Evolutionary conservation across 768 basidiomycete species (phyloP), one percentile per base, ranked within the genome.

Genomic region (Collybia sp.): DNA sequence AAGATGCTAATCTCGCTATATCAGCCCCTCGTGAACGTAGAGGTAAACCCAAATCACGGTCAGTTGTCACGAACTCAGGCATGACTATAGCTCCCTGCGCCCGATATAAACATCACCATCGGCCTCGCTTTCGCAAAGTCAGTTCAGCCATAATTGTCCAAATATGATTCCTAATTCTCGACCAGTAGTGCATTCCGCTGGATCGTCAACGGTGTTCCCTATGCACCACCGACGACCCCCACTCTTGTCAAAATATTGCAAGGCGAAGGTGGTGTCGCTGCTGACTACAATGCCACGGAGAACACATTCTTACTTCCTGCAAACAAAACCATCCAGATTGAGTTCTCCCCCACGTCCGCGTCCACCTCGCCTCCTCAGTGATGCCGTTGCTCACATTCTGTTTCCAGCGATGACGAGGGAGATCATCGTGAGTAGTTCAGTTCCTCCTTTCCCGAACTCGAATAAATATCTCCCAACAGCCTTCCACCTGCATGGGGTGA

Each of bases 171-270:
- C 8, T 5, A 12, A 16, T 17, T 10, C n/a, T 37, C 43, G 53
- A 50, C 40, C 44, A 39, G 54, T 40, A 53, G 55, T 15, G 41
- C 48, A 31, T 49, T 53, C 11, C 32, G 51, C 37, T 66, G 63
- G 63, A 58, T 52, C 19, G 60, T 74, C 50, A 69, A 68, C 56
- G 52, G 54, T 30, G 52, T 63, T 19, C 52, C 58, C 11, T 67
- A 64, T 50, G 43, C 55, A 17, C 42, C 57, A 5, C 66, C 67
- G 0, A 33, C 46, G 34, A 40, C 44, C 13, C 59, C 58, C 8
- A 60, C 64, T 31, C 53, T 59, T 4, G 43, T 58, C 13, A 61
- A 67, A 39, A 63, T 70, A 39, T 45, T 70, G 6, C 58, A 63
- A 37, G 67, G 67, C 8, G n/a, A n/a, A n/a, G 25, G 4, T 8